Evolutionary conservation across 225 moss, liverwort and hornwort species (phyloP), one percentile per base, ranked within the genome.

Genomic region (Climacium dendroides): DNA sequence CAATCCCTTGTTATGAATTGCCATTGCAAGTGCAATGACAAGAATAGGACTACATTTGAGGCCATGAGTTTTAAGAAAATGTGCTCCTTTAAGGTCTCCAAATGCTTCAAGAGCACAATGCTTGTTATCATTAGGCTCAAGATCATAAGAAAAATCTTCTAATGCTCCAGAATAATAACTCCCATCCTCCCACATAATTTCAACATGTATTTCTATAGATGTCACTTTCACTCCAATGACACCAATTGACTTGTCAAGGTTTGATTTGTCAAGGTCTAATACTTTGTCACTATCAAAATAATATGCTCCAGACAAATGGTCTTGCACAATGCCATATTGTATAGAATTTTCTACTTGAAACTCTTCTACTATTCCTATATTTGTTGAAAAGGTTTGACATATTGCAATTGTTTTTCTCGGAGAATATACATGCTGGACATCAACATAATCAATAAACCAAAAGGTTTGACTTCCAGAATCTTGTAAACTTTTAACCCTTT

Each of bases 331-430:
- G 28, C 12, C 43, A 60, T 43, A 43, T 9, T 15, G 32, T 1
- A 20, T 22, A 2, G 30, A 45, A 32, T 32, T 45, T 20, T 60
- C 10, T 43, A 0, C 19, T 43, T 15, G 45, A 3, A 45, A 30
- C 3, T 32, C 22, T 15, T 4, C 45, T 80, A 8, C 4, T 15
- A 22, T 43, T 60, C 29, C 0, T 39, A 2, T 19, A 2, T 0
- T 60, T 32, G 26, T 41, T 43, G 43, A 79, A 60, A 45, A 79
- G 19, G 20, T 43, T 60, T 79, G 30, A 32, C 43, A 60, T 15
- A 79, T 30, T 43, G 32, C 61, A 80, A 79, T 41, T 79, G 8
- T 29, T 79, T 41, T 3, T 12, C 2, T 8, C 0, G 8, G 5
- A 12, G 37, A 55, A 28, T 37, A 39, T 7, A 57, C 19, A 39